Evolutionary conservation across 2,329 filamentous ascomycete species (phyloP).

Genomic region (Atkinsonella hypoxylon): DNA sequence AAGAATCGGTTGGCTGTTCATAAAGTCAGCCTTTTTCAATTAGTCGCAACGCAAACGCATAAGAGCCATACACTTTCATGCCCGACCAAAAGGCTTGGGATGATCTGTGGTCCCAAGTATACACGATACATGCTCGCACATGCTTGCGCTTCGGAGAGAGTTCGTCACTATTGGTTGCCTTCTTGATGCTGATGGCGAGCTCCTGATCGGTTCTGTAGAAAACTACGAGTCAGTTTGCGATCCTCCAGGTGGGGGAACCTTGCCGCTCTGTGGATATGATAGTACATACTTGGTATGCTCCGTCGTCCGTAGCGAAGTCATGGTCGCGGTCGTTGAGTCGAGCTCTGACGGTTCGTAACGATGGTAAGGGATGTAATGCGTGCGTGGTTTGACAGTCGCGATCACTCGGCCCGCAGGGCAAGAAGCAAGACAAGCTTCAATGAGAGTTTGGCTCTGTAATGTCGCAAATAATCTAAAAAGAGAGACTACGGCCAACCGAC

Average conservation of each 20-base stretch:
- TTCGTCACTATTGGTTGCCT: slow-evolving; percentile 57
- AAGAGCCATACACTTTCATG: slow-evolving; percentile 79
- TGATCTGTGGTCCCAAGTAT: slow-evolving; percentile 98
- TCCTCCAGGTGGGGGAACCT: not conserved
- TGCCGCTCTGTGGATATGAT: not conserved
- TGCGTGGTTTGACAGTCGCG: not conserved
- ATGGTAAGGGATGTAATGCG: slow-evolving; percentile 2
- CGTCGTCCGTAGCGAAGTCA: slow-evolving; percentile 20
- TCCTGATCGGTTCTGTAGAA: slow-evolving; percentile 50
- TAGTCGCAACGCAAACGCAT: not conserved
- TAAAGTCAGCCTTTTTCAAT: not conserved
- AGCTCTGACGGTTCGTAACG: slow-evolving; percentile 2
- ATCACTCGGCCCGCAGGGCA: not conserved
- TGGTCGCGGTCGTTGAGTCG: slow-evolving; percentile 10
- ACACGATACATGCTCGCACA: slow-evolving; percentile 95
- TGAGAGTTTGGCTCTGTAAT: not conserved
- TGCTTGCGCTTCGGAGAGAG: slow-evolving; percentile 71
- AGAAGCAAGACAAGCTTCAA: not conserved
- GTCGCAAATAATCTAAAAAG: not conserved
- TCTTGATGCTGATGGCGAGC: slow-evolving; percentile 57
- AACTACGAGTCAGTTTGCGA: not conserved
- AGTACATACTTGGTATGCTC: slow-evolving; percentile 25
- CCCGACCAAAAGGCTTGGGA: slow-evolving; percentile 92
- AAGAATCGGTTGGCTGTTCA: slow-evolving; percentile 75
- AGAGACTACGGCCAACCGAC: not conserved